Percentiles rank a stretch among this genome's conserved stretches.
These are phyloP conservation scores for Trichomonas vaginalis DNA, from an alignment of 208 protist genomes.

Conservation along the genomic window DNA sequence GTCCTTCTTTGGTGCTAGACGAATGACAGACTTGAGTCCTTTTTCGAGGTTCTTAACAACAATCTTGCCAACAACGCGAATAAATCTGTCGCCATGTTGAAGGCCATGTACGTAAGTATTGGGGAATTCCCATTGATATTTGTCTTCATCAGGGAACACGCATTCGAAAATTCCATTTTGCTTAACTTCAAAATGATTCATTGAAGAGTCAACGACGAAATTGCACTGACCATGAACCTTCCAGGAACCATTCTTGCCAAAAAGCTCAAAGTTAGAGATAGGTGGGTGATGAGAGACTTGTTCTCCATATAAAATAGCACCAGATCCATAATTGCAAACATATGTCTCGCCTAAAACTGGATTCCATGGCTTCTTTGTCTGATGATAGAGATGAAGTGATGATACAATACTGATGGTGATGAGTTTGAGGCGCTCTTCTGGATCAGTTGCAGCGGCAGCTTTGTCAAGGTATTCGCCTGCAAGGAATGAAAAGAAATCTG, in stretches of 20 bases:
- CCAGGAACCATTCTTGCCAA: not conserved
- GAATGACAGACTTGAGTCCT: not conserved
- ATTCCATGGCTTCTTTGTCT: conserved; percentile 26
- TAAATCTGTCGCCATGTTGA: not conserved
- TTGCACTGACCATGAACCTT: not conserved
- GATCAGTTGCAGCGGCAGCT: not conserved
- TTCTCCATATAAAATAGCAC: conserved; percentile 18
- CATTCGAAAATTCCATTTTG: not conserved
- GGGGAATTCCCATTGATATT: not conserved
- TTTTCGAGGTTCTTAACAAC: not conserved
- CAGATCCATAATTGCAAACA: not conserved
- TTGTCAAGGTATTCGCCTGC: not conserved
- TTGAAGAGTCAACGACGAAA: not conserved
- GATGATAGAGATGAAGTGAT: conserved; percentile 13
- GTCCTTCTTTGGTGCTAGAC: not conserved
- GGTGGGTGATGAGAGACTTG: conserved; percentile 26
- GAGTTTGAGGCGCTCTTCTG: not conserved
- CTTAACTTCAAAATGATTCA: not conserved
- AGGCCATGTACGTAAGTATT: not conserved
- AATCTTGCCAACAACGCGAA: not conserved
- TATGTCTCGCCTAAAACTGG: conserved; percentile 19
- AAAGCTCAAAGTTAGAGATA: conserved; percentile 19
- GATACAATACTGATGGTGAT: not conserved
- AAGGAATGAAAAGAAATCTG: conserved; percentile 17
- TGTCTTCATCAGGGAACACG: not conserved